Evolutionary conservation across 2,329 filamentous ascomycete species (phyloP), one percentile per base, ranked within the genome.

Genomic region (Diaporthe batatas): DNA sequence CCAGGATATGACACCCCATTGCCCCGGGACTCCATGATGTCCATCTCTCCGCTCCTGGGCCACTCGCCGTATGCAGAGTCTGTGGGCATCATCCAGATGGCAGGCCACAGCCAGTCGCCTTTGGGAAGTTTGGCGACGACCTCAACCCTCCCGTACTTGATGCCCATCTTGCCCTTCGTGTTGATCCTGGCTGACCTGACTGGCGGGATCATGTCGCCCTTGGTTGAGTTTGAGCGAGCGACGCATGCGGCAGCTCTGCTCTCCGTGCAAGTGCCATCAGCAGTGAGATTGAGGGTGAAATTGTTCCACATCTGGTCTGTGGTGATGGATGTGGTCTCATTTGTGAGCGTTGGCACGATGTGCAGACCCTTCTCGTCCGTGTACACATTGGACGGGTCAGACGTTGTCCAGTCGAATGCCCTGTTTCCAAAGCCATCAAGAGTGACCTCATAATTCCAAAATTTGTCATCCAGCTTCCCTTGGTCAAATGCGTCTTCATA

Each of bases 81-180:
- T 75, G 83, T 81, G 6, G 87, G 87, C 84, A 88, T 85, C 85
- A 89, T 87, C 85, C 82, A 83, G 59, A 85, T 83, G 53, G 84
- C 85, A 74, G 81, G 76, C 87, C 87, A 89, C 32, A 90, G 78
- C 88, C 88, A 90, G 77, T 89, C 86, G 6, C 88, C 87, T 44
- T 78, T 79, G 8, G 88, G 86, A 76, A 89, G 77, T 73, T 86
- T 85, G 23, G 88, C 88, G 4, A 84, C 83, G 10, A 90, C 86
- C 76, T 90, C 88, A 42, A 90, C 84, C 57, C 84, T 80, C 1
- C 87, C 87, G 75, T 88, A 89, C 51, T 78, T 81, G 75, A 89
- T 85, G 16, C 80, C 81, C 73, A 84, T 84, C 70, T 84, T 86
- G 14, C 83, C 83, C 72, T 82, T 82, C 11, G 87, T 89, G 32